Evolutionary conservation across 1,284 basidiomycete species (phyloP).

Genomic region (Irpex sp.): DNA sequence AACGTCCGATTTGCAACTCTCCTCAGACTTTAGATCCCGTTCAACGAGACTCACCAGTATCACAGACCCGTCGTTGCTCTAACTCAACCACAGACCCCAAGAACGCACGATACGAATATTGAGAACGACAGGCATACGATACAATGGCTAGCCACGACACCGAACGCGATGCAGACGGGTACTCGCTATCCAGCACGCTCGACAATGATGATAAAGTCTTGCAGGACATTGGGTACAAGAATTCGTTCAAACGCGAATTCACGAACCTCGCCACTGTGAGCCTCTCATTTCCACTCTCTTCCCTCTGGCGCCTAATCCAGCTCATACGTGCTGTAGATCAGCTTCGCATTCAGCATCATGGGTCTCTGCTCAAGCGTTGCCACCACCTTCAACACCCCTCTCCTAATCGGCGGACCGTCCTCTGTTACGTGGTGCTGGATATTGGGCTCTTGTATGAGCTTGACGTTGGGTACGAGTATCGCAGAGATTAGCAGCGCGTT

Average conservation of each 20-base stretch:
- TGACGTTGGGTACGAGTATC: slow-evolving; percentile 71
- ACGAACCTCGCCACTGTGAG: slow-evolving; percentile 70
- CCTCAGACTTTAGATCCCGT: no score
- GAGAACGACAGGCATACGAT: no score
- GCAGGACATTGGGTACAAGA: slow-evolving; percentile 67
- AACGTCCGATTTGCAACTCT: no score
- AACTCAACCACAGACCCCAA: no score
- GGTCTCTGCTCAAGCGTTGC: slow-evolving; percentile 79
- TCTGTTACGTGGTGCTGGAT: slow-evolving; percentile 86
- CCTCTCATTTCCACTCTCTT: background rate
- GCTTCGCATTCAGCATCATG: slow-evolving; percentile 80
- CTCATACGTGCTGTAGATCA: slow-evolving; percentile 49
- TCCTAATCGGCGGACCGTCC: slow-evolving; percentile 74
- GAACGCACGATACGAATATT: no score
- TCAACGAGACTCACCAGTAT: no score
- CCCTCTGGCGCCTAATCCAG: background rate
- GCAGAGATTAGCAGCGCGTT: slow-evolving; percentile 79
- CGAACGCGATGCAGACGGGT: slow-evolving; percentile 1
- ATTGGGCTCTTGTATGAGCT: slow-evolving; percentile 71
- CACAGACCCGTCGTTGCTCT: no score
- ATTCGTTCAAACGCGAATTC: slow-evolving; percentile 80
- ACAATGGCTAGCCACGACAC: background rate
- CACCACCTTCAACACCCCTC: slow-evolving; percentile 79
- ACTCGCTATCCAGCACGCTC: slow-evolving; percentile 2
- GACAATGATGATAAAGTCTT: slow-evolving; percentile 63